Percentiles rank a stretch among this genome's conserved stretches.
Evolutionary conservation across 768 basidiomycete genomes (phyloP).

Genomic region (Boletales sp.): DNA sequence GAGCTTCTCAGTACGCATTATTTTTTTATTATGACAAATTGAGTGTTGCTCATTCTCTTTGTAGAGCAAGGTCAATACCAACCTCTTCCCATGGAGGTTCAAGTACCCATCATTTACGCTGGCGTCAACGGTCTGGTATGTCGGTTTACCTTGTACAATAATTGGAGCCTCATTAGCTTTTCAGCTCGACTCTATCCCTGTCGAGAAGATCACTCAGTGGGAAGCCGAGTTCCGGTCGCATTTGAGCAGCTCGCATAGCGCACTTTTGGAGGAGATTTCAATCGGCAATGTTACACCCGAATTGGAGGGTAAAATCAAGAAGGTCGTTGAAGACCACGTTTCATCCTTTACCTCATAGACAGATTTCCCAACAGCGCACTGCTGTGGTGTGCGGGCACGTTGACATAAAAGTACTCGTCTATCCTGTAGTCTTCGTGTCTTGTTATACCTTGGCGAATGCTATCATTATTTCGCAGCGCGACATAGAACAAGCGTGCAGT

Average conservation of each 20-base stretch:
- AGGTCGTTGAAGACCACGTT: constrained; percentile 87
- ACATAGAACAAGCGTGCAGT: not conserved
- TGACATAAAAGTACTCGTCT: constrained; percentile 19
- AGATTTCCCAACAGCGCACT: constrained; percentile 11
- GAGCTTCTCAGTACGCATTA: constrained; percentile 77
- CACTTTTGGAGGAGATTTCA: constrained; percentile 82
- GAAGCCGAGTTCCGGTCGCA: constrained; percentile 90
- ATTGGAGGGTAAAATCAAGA: constrained; percentile 93
- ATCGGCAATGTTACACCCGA: constrained; percentile 83
- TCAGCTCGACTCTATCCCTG: constrained; percentile 91
- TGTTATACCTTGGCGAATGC: constrained; percentile 26
- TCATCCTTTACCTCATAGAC: constrained; percentile 67
- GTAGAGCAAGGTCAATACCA: constrained; percentile 98
- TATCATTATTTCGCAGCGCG: constrained; percentile 27
- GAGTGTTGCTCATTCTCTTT: constrained; percentile 9
- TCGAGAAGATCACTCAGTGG: constrained; percentile 92
- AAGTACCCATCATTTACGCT: constrained; percentile 98
- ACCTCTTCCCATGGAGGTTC: constrained; percentile 89
- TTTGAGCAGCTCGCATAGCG: constrained; percentile 66
- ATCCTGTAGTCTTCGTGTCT: constrained; percentile 17
- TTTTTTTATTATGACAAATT: not conserved
- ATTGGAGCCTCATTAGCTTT: not conserved
- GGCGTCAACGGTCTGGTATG: constrained; percentile 98
- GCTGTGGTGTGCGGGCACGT: constrained; percentile 13
- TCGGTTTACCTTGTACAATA: constrained; percentile 10